These are phyloP conservation scores for Blastobotrys buckinghamii DNA, from an alignment of 1,139 yeast genomes.

Conservation along the genomic window DNA sequence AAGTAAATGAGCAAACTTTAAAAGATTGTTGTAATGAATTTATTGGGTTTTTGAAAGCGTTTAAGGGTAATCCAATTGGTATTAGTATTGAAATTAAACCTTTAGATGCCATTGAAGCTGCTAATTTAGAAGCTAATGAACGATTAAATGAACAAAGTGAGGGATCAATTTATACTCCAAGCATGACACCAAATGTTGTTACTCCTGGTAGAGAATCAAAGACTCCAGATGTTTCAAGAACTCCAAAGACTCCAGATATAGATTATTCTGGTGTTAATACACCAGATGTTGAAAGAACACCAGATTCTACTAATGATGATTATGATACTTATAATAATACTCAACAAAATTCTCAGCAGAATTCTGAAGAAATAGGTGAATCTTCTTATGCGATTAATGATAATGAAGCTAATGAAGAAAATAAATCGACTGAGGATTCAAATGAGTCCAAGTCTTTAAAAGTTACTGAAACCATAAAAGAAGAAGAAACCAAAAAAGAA, in stretches of 20 bases:
- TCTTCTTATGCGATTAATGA: too few relatives aligned
- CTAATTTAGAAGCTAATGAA: not conserved
- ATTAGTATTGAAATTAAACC: too few relatives aligned
- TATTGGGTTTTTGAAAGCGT: not conserved
- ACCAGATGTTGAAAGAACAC: not conserved
- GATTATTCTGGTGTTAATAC: not conserved
- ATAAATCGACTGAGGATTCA: too few relatives aligned
- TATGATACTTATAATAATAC: too few relatives aligned
- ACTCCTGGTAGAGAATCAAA: not conserved
- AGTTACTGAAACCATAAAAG: too few relatives aligned
- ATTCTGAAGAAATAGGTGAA: too few relatives aligned
- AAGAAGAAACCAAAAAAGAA: too few relatives aligned
- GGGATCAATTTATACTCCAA: not conserved
- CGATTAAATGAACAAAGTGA: not conserved
- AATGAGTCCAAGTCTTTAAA: too few relatives aligned
- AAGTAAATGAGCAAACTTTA: not conserved
- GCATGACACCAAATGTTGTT: not conserved
- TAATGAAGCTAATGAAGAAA: too few relatives aligned
- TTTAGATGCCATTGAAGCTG: not conserved
- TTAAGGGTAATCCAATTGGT: not conserved
- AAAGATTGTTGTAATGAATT: conserved; percentile 1
- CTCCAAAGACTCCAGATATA: not conserved
- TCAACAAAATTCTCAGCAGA: too few relatives aligned
- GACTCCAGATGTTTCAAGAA: not conserved
- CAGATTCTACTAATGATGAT: too few relatives aligned